Conservation (phyloP, 352 stramenopile species). For the Globisporangium ultimum region DNA sequence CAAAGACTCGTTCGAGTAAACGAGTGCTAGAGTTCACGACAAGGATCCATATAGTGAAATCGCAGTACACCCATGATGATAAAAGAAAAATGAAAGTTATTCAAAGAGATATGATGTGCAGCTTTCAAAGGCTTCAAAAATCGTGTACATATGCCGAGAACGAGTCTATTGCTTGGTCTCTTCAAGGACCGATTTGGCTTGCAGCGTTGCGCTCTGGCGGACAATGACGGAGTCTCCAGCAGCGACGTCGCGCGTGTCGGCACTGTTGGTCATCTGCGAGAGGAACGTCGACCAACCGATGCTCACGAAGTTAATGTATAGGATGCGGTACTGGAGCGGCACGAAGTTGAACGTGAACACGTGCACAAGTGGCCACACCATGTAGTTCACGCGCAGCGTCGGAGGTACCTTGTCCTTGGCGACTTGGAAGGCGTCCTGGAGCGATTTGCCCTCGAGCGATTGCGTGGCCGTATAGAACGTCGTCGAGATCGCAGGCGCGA, state of each 20-base stretch:
- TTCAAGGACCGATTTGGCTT: slow-evolving; percentile 6
- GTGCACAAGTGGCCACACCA: slow-evolving; percentile 46
- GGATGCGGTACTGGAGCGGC: slow-evolving; percentile 47
- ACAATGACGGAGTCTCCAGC: background rate
- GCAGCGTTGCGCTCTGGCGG: slow-evolving; percentile 1
- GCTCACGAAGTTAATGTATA: slow-evolving; percentile 50
- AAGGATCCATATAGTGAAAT: background rate
- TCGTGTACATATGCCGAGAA: no score
- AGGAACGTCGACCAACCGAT: slow-evolving; percentile 49
- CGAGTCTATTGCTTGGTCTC: slow-evolving; percentile 9
- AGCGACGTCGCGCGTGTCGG: background rate
- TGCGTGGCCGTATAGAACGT: slow-evolving; percentile 42
- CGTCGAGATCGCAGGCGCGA: slow-evolving; percentile 34
- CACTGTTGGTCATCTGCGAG: slow-evolving; percentile 39
- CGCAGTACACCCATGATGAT: background rate
- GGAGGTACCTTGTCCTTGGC: slow-evolving; percentile 33
- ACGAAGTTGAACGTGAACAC: slow-evolving; percentile 46
- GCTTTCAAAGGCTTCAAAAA: no score
- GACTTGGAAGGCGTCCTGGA: slow-evolving; percentile 29
- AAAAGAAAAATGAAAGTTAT: slow-evolving; percentile 1
- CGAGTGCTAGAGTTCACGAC: background rate
- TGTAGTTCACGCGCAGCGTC: slow-evolving; percentile 41
- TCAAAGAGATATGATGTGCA: no score
- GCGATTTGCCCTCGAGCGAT: slow-evolving; percentile 29
- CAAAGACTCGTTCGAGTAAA: slow-evolving; percentile 74